Conservation (phyloP, 768 basidiomycete genomes). For the Lentinula boryana region DNA sequence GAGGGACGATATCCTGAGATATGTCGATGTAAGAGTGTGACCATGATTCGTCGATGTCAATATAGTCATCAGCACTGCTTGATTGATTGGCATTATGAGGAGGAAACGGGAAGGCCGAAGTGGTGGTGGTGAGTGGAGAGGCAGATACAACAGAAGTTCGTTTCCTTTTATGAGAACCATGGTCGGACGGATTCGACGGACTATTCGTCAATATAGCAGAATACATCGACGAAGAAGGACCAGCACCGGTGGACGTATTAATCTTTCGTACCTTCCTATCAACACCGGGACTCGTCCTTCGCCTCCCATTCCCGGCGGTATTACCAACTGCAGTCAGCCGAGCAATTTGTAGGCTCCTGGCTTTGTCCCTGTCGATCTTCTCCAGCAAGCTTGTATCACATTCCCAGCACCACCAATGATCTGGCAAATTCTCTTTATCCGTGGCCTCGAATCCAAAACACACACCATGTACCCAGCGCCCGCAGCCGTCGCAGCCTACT, state of each 20-base stretch:
- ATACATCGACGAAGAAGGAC: slow-evolving; percentile 20
- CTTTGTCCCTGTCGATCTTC: background rate
- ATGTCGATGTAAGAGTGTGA: slow-evolving; percentile 41
- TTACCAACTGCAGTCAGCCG: background rate
- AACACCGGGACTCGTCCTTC: slow-evolving; percentile 15
- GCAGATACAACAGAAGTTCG: slow-evolving; percentile 28
- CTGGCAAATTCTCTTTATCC: slow-evolving; percentile 2
- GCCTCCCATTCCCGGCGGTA: slow-evolving; percentile 9
- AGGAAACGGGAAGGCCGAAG: slow-evolving; percentile 14
- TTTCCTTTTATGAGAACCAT: background rate
- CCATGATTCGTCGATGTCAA: slow-evolving; percentile 45
- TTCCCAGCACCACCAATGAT: slow-evolving; percentile 4
- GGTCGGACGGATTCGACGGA: slow-evolving; percentile 19
- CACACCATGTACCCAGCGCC: slow-evolving; percentile 1
- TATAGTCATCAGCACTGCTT: slow-evolving; percentile 11
- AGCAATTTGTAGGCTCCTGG: background rate
- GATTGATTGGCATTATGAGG: slow-evolving; percentile 3
- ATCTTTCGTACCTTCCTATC: slow-evolving; percentile 19
- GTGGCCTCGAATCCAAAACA: background rate
- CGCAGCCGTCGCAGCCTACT: slow-evolving; percentile 5
- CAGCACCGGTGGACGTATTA: slow-evolving; percentile 29
- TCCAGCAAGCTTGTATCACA: background rate
- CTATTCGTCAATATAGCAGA: slow-evolving; percentile 25
- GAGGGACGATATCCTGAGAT: slow-evolving; percentile 36
- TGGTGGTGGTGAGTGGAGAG: slow-evolving; percentile 15